These are phyloP conservation scores for Hypomyces perniciosus DNA, from an alignment of 2,329 filamentous ascomycete genomes.

Conservation along the genomic window DNA sequence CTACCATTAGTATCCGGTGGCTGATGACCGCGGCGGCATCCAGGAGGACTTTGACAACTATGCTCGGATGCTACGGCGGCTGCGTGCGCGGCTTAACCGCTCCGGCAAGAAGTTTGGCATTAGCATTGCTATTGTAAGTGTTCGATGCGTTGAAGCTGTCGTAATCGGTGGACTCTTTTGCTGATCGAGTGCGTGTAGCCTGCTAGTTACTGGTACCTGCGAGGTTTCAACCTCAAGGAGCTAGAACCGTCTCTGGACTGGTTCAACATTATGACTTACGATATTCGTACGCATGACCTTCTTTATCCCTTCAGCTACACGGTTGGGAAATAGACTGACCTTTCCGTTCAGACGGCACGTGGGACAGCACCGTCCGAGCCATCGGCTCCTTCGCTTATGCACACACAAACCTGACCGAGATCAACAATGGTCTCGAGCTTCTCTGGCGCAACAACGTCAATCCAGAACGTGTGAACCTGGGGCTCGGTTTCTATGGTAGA, in stretches of 20 bases:
- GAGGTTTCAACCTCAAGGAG: slow-evolving; percentile 12
- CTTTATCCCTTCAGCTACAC: not conserved
- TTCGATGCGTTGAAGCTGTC: no score
- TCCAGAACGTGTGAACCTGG: slow-evolving; percentile 36
- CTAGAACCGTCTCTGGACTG: slow-evolving; percentile 27
- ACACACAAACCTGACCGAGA: slow-evolving; percentile 45
- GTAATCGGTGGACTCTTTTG: no score
- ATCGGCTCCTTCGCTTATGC: slow-evolving; percentile 27
- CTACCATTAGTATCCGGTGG: slow-evolving; percentile 19
- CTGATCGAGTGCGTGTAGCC: not conserved
- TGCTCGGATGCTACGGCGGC: slow-evolving; percentile 14
- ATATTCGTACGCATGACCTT: slow-evolving; percentile 24
- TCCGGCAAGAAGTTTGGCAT: not conserved
- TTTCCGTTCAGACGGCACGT: slow-evolving; percentile 27
- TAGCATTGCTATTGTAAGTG: no score
- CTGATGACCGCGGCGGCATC: slow-evolving; percentile 21
- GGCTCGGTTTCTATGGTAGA: slow-evolving; percentile 41
- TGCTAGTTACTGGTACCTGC: slow-evolving; percentile 15
- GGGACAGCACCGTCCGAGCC: slow-evolving; percentile 25
- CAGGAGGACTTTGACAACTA: slow-evolving; percentile 21
- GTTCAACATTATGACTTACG: slow-evolving; percentile 42
- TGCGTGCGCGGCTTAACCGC: slow-evolving; percentile 15
- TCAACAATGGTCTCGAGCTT: slow-evolving; percentile 36
- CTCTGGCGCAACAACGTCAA: slow-evolving; percentile 42
- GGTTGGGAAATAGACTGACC: no score